Evolutionary conservation across 2,329 filamentous ascomycete genomes (phyloP).

Genomic region (Penicillium paneum): DNA sequence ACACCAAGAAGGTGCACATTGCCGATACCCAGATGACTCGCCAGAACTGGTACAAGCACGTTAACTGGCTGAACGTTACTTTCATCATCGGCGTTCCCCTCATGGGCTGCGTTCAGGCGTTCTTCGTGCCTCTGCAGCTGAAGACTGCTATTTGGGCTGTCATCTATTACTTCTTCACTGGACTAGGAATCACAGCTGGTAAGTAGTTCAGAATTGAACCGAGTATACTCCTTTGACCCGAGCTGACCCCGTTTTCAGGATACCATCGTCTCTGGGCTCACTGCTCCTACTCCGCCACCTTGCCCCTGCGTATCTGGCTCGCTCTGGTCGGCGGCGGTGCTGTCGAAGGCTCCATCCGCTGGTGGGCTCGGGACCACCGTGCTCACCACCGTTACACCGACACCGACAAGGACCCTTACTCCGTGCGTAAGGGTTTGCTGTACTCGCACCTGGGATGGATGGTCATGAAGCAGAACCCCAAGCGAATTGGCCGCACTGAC

Average conservation of each 20-base stretch:
- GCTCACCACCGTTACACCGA: conserved; percentile 90
- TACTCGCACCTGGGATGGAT: conserved; percentile 89
- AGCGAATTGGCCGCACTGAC: conserved; percentile 81
- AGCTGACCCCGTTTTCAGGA: conserved; percentile 41
- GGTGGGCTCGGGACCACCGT: conserved; percentile 85
- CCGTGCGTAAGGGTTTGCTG: conserved; percentile 79
- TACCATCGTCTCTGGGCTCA: conserved; percentile 87
- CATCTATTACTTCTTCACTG: conserved; percentile 77
- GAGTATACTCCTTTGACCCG: neutral
- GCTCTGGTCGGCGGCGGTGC: conserved; percentile 78
- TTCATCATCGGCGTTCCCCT: conserved; percentile 77
- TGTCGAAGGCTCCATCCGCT: conserved; percentile 80
- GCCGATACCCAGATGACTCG: conserved; percentile 75
- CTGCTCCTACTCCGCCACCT: conserved; percentile 72
- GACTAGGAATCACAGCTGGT: conserved; percentile 76
- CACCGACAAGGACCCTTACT: conserved; percentile 88
- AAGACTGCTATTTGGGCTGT: conserved; percentile 73
- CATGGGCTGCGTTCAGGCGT: conserved; percentile 67
- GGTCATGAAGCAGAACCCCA: conserved; percentile 90
- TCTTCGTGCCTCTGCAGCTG: conserved; percentile 71
- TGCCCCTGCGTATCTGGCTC: conserved; percentile 76
- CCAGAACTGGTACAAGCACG: conserved; percentile 84
- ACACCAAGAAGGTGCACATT: conserved; percentile 75
- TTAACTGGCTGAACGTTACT: conserved; percentile 88
- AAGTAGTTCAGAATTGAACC: conserved; percentile 30